Conservation (phyloP, 345 rosid species). For the Angophora floribunda region DNA sequence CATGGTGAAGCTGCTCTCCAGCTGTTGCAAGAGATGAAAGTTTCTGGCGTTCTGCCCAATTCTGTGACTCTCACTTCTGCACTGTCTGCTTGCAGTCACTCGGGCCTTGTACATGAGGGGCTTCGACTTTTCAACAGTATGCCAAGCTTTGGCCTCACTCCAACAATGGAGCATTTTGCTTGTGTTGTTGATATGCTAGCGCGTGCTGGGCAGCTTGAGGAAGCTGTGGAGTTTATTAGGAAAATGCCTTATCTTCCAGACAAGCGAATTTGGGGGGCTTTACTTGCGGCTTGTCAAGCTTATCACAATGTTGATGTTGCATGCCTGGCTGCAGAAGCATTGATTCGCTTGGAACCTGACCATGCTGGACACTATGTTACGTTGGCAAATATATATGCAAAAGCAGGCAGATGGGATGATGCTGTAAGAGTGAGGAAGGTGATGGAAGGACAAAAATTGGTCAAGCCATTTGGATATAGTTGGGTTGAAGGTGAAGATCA, state of each 20-base stretch:
- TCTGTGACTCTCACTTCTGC: slow-evolving; percentile 16
- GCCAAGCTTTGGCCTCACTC: slow-evolving; percentile 1
- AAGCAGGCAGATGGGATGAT: slow-evolving; percentile 30
- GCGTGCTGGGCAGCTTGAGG: slow-evolving; percentile 24
- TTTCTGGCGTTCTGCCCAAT: slow-evolving; percentile 11
- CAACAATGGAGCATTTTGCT: slow-evolving; percentile 21
- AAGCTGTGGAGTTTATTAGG: slow-evolving; percentile 12
- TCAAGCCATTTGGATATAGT: slow-evolving; percentile 23
- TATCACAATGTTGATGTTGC: slow-evolving; percentile 21
- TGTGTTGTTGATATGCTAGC: slow-evolving; percentile 31
- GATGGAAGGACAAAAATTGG: slow-evolving; percentile 14
- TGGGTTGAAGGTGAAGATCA: slow-evolving; percentile 10
- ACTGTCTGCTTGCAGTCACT: slow-evolving; percentile 26
- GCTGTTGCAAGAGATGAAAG: slow-evolving; percentile 18
- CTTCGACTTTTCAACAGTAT: slow-evolving; percentile 13
- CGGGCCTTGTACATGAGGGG: slow-evolving; percentile 28
- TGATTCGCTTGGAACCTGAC: slow-evolving; percentile 26
- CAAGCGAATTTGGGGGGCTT: slow-evolving; percentile 23
- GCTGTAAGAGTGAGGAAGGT: slow-evolving; percentile 16
- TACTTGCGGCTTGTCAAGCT: slow-evolving; percentile 20
- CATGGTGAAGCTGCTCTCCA: slow-evolving; percentile 22
- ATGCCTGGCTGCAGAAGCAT: slow-evolving; percentile 16
- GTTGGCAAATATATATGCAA: slow-evolving; percentile 22
- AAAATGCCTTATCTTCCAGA: slow-evolving; percentile 21
- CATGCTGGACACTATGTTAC: slow-evolving; percentile 26